phyloP scores from a whole-genome alignment of 352 stramenopile species.

The Globisporangium middletonii region DNA sequence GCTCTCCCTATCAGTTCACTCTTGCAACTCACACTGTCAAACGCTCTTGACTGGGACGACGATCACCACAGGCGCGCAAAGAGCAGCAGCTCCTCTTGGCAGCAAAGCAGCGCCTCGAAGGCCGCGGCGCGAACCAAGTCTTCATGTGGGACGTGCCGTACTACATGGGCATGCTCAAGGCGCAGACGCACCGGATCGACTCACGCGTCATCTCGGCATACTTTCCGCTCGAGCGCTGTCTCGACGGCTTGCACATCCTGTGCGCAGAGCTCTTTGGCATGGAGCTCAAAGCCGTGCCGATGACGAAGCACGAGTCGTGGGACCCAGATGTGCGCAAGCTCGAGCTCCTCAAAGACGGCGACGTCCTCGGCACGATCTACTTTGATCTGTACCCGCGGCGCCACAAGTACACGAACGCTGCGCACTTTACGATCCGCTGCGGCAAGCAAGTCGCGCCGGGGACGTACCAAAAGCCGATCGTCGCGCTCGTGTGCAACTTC shows the following conservation, averaged over 20 bases:
- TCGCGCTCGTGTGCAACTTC: constrained; percentile 92
- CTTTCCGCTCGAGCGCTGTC: constrained; percentile 89
- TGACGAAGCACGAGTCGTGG: constrained; percentile 87
- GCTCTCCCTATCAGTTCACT: not conserved
- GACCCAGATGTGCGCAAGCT: constrained; percentile 88
- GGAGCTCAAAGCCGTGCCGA: constrained; percentile 68
- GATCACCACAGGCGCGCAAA: constrained; percentile 27
- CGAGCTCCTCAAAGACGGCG: constrained; percentile 55
- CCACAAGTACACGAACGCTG: constrained; percentile 84
- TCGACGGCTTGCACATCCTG: constrained; percentile 88
- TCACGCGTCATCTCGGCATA: constrained; percentile 81
- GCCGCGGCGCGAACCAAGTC: constrained; percentile 34
- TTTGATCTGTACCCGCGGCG: constrained; percentile 92
- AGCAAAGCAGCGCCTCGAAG: constrained; percentile 63
- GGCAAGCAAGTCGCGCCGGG: constrained; percentile 52
- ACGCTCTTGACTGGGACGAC: not conserved
- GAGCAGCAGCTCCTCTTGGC: constrained; percentile 55
- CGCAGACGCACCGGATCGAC: constrained; percentile 63
- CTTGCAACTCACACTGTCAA: not conserved
- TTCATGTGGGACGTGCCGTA: constrained; percentile 94
- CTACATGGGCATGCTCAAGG: constrained; percentile 89
- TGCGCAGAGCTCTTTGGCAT: constrained; percentile 90
- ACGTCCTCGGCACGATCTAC: constrained; percentile 90
- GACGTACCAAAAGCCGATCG: constrained; percentile 92
- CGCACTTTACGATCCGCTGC: constrained; percentile 97